These are phyloP conservation scores for Bathelium albidoporum DNA, from an alignment of 495 filamentous ascomycete species.

Conservation along the genomic window DNA sequence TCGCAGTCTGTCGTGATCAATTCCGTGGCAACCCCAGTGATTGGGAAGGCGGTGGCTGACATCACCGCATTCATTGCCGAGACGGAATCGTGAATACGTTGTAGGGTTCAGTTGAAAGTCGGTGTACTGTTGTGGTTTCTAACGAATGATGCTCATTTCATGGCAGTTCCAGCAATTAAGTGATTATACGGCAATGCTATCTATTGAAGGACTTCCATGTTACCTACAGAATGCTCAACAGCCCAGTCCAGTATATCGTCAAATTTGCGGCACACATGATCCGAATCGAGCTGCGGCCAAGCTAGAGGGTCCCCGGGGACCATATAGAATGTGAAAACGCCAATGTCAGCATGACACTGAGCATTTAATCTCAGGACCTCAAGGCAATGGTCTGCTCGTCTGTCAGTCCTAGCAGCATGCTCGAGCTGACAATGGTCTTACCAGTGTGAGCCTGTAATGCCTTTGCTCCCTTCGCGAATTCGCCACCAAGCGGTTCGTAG, in stretches of 20 bases:
- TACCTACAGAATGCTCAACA: conserved; percentile 37
- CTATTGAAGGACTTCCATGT: not conserved
- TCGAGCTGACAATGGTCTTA: conserved; percentile 10
- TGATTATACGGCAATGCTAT: not conserved
- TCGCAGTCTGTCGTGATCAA: not conserved
- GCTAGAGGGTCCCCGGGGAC: conserved; percentile 27
- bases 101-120: not conserved
- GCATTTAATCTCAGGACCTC: conserved; percentile 41
- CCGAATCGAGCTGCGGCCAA: conserved; percentile 40
- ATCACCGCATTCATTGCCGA: not conserved
- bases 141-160: not conserved
- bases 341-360: conserved; percentile 42
- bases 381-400: conserved; percentile 37
- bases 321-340: conserved; percentile 41
- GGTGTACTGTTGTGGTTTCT: not conserved
- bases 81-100: not conserved
- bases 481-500: conserved; percentile 31
- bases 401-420: not conserved
- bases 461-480: conserved; percentile 22
- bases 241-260: conserved; percentile 40
- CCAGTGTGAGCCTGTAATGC: conserved; percentile 28
- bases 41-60: not conserved
- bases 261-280: conserved; percentile 42
- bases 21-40: not conserved
- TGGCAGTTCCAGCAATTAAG: not conserved